Conservation (phyloP, 306 rosid genomes). For the Medicago truncatula region MtrunA17r5.0-ANR NC_053045.1:58067001-58067500, state of each 20-base stretch:
- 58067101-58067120: constrained; percentile 22
- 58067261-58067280: constrained; percentile 1
- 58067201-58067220: constrained; percentile 15
- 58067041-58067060: constrained; percentile 64
- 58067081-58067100: constrained; percentile 16
- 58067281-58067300: not conserved
- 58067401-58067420: constrained; percentile 28
- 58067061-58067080: constrained; percentile 40
- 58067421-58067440: constrained; percentile 42
- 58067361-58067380: not conserved
- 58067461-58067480: constrained; percentile 15
- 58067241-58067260: not conserved
- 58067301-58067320: not conserved
- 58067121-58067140: constrained; percentile 18
- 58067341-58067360: constrained; percentile 4
- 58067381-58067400: constrained; percentile 32
- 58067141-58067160: constrained; percentile 31
- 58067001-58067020: constrained; percentile 72
- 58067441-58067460: constrained; percentile 16
- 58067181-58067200: not conserved
- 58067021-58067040: constrained; percentile 50
- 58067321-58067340: constrained; percentile 15
- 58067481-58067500: not conserved
- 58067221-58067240: not conserved
- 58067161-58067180: not conserved